Evolutionary conservation across 2,329 filamentous ascomycete genomes (phyloP), one percentile per base, ranked within the genome.

Genomic region (Hypoxylon sp.): DNA sequence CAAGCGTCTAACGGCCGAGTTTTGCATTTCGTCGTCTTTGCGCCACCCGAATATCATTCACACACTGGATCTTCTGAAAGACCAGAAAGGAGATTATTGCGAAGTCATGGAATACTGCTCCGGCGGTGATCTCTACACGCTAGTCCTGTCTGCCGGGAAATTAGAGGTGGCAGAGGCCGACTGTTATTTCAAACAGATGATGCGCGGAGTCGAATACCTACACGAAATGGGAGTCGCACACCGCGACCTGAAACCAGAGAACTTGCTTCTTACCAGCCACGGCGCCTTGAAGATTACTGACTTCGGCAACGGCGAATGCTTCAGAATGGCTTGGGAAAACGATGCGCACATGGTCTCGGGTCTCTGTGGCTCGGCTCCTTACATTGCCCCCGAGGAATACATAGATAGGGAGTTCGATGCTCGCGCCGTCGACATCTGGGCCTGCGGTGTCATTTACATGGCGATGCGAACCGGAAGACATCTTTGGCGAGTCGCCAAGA

Each of bases 61-160:
- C 78, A 99, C 95, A 0, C 87, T 99, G 55, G 95, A 99, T 75
- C 85, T 99, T 10, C 86, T 99, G 41, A 92, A 97, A 79, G 95
- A 99, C 74, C 89, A 94, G 72, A 98, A 98, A 80, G 95, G 95
- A 63, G 93, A 97, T 75, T 98, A 95, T 78, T 99, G 95, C 79
- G 95, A 99, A 78, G 95, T 99, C 54, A 99, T 99, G 95, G 95
- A 99, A 79, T 99, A 95, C 76, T 99, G 95, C 76, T 94, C 94
- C 37, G 95, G 95, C 64, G 95, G 95, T 62, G 95, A 99, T 76
- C 84, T 99, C 22, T 98, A 98, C 78, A 97, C 93, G 0, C 85
- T 99, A 4, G 91, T 99, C 19, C 87, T 98, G 28, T 89, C 95
- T 6, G 93, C 93, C 37, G 92, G 92, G 62, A 97, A 97, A 78